Evolutionary conservation across 2,329 filamentous ascomycete genomes (phyloP).

Genomic region (Fusarium poae): DNA sequence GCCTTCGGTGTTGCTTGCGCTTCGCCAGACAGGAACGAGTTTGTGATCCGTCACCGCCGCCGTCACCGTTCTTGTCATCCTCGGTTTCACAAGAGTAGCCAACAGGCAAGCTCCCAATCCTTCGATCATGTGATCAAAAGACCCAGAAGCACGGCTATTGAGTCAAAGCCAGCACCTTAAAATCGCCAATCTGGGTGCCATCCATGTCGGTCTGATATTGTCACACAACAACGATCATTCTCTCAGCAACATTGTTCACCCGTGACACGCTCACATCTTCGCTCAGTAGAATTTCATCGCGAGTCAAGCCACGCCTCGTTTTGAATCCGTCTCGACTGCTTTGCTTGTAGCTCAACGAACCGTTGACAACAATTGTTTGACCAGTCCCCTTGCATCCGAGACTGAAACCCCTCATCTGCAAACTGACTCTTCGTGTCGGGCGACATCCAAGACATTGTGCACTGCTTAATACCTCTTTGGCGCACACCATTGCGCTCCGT

Average conservation of each 20-base stretch:
- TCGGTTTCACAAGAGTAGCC: constrained; percentile 27
- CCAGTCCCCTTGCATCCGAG: constrained; percentile 37
- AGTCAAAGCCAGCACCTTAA: constrained; percentile 31
- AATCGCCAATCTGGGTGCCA: constrained; percentile 40
- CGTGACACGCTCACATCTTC: constrained; percentile 20
- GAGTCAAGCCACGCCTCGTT: constrained; percentile 12
- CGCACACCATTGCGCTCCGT: constrained; percentile 31
- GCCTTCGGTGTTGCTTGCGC: constrained; percentile 16
- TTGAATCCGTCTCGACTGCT: constrained; percentile 21
- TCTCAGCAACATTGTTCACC: constrained; percentile 12
- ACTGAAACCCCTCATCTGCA: constrained; percentile 37
- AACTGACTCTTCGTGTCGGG: constrained; percentile 23
- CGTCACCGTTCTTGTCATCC: constrained; percentile 26
- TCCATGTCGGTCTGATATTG: constrained; percentile 28
- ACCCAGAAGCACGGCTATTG: constrained; percentile 15
- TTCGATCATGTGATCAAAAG: constrained; percentile 47
- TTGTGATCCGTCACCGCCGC: constrained; percentile 39
- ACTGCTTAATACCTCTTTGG: constrained; percentile 40
- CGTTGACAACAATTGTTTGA: constrained; percentile 17
- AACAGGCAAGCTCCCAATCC: constrained; percentile 26
- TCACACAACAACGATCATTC: constrained; percentile 39
- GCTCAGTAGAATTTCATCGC: constrained; percentile 13
- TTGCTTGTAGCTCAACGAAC: constrained; percentile 25
- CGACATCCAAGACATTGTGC: constrained; percentile 40
- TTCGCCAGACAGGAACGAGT: constrained; percentile 19